Evolutionary conservation across 768 basidiomycete genomes (phyloP).

Genomic region (Podaxis sp.): DNA sequence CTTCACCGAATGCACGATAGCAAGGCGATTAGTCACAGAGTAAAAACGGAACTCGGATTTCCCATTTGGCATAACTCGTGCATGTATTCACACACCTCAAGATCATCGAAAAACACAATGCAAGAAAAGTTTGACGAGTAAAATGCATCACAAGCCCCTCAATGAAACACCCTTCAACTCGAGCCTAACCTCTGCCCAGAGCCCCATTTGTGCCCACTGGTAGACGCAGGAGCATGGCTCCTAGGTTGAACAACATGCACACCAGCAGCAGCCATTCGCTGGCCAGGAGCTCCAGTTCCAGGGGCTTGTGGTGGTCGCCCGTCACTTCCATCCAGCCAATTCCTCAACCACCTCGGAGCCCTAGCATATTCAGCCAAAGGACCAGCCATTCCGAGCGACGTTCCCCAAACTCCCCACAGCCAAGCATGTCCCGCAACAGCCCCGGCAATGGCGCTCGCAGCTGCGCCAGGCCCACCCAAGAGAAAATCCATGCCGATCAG

Average conservation of each 20-base stretch:
- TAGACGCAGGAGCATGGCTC: slow-evolving; percentile 15
- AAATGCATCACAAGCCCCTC: not conserved
- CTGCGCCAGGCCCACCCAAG: slow-evolving; percentile 51
- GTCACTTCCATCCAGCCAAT: slow-evolving; percentile 39
- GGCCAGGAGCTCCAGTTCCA: slow-evolving; percentile 23
- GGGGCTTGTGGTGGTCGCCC: slow-evolving; percentile 20
- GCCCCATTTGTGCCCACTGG: slow-evolving; percentile 43
- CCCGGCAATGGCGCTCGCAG: slow-evolving; percentile 58
- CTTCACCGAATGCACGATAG: not conserved
- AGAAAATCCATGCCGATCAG: slow-evolving; percentile 72
- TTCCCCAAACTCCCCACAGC: slow-evolving; percentile 69
- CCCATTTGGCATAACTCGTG: not conserved
- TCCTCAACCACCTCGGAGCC: slow-evolving; percentile 59
- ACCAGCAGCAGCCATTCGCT: slow-evolving; percentile 37
- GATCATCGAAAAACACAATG: not conserved
- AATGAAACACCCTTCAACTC: not conserved
- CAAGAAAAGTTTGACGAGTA: not conserved
- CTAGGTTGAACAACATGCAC: slow-evolving; percentile 60
- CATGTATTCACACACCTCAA: not conserved
- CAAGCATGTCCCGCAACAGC: slow-evolving; percentile 75
- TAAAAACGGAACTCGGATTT: not conserved
- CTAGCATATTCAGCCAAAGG: slow-evolving; percentile 33
- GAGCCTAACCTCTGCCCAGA: slow-evolving; percentile 40
- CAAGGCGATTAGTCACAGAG: not conserved
- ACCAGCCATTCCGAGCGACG: slow-evolving; percentile 33